Evolutionary conservation across 2,329 filamentous ascomycete genomes (phyloP), one percentile per base, ranked within the genome.

Genomic region (Thermothelomyces thermophilus): DNA sequence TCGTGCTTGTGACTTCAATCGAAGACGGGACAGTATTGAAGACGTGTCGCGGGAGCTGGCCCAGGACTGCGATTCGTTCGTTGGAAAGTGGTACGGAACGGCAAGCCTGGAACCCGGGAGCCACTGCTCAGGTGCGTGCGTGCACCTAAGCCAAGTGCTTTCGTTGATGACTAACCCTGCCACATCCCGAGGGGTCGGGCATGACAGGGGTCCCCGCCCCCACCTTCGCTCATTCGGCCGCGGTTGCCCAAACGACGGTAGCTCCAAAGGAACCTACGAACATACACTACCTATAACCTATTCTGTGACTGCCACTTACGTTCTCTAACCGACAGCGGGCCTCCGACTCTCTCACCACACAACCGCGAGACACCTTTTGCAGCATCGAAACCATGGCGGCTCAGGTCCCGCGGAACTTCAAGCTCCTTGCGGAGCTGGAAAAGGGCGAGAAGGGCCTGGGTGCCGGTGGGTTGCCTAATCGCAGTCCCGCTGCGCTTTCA

Each of bases 361-460:
- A 33, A 9, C 19, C 8, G 7, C 24, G 20, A 35, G 5, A 10
- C 24, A 26, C 9, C 20, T 20, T n/a, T 5, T 16, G 22, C 40
- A 39, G 31, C 41, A 39, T 7, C n/a, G 9, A 34, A 41, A 62
- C n/a, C 30, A 68, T 68, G 65, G 62, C 64, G 48, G 63, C 65
- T 40, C 60, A 94, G 70, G 81, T 98, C 51, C 93, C 93, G 55
- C 82, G 93, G 68, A 97, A 97, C 74, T 98, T 98, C 69, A 85
- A 91, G 65, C 81, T 98, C 59, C 78, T 98, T 50, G 93, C 96
- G 70, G 93, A 98, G 82, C 79, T 98, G 17, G 93, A 98, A 75
- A 97, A 97, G 75, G 93, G 93, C 64, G 93, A 98, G 75, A 98
- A 98, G 72, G 93, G 93, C 55, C 79, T 93, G 56, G 91, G 93